Percentiles rank a stretch among this genome's conserved stretches.
These are phyloP conservation scores for Brettanomyces anomalus DNA, from an alignment of 805 yeast species.

Conservation along the genomic window DNA sequence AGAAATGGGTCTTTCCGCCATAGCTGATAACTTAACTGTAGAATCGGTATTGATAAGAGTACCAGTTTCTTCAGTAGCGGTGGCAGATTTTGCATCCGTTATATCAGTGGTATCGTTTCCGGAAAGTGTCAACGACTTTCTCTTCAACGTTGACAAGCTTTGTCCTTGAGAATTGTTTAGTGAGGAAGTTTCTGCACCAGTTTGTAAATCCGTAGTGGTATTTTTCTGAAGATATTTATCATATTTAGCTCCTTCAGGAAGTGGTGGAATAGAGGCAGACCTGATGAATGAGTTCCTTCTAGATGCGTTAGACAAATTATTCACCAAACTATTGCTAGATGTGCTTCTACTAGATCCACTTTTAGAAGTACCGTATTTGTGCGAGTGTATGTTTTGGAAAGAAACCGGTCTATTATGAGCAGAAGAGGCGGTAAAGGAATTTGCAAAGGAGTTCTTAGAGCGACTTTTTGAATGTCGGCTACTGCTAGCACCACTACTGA, in stretches of 20 bases:
- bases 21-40: no score
- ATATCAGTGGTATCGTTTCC: neutral
- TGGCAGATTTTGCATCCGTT: slow-evolving; percentile 3
- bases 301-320: neutral
- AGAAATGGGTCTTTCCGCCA: no score
- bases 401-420: slow-evolving; percentile 40
- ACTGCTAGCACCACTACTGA: slow-evolving; percentile 28
- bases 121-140: slow-evolving; percentile 6
- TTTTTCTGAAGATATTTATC: slow-evolving; percentile 12
- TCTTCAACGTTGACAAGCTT: neutral
- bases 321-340: no score
- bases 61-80: no score
- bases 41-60: no score
- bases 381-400: slow-evolving; percentile 24
- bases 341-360: neutral
- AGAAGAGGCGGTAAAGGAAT: slow-evolving; percentile 35
- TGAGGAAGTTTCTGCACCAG: neutral
- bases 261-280: slow-evolving; percentile 6
- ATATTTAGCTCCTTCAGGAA: slow-evolving; percentile 12
- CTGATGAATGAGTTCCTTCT: neutral
- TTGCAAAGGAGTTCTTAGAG: neutral
- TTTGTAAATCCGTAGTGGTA: neutral
- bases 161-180: no score
- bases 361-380: neutral
- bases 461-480: neutral